Evolutionary conservation across 2,329 filamentous ascomycete species (phyloP).

Genomic region (Fulvia fulva): DNA sequence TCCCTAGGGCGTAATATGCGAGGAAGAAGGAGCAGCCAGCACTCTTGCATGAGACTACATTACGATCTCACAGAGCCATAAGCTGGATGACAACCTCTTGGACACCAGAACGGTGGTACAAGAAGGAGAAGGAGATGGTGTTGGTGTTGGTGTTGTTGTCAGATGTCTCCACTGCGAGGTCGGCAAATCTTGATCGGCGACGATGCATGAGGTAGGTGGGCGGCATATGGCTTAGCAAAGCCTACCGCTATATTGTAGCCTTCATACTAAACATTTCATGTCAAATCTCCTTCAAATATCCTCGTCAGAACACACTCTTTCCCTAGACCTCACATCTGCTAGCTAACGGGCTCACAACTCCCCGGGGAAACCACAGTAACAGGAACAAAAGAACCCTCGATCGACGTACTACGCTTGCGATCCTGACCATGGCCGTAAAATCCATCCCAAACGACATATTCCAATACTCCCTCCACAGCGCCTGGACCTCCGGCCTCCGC

Average conservation of each 20-base stretch:
- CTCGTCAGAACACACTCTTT: neutral
- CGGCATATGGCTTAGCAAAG: neutral
- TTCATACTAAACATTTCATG: neutral
- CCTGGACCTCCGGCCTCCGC: constrained; percentile 36
- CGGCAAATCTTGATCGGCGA: neutral
- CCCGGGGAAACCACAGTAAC: neutral
- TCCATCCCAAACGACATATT: constrained; percentile 45
- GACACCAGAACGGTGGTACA: no score
- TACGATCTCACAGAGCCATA: no score
- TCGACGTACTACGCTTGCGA: constrained; percentile 2
- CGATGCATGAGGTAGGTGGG: neutral
- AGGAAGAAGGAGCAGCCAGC: no score
- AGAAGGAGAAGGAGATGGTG: neutral
- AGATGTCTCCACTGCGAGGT: neutral
- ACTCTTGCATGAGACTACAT: no score
- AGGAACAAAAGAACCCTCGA: neutral
- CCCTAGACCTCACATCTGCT: neutral
- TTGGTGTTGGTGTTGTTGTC: neutral
- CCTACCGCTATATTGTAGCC: neutral
- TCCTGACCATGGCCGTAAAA: constrained; percentile 29
- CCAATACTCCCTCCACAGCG: constrained; percentile 40
- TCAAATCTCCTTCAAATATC: neutral
- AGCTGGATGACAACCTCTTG: no score
- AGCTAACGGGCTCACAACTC: neutral
- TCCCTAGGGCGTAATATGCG: no score